Evolutionary conservation across 2,329 filamentous ascomycete species (phyloP).

Genomic region (Hypoxylon sp.): DNA sequence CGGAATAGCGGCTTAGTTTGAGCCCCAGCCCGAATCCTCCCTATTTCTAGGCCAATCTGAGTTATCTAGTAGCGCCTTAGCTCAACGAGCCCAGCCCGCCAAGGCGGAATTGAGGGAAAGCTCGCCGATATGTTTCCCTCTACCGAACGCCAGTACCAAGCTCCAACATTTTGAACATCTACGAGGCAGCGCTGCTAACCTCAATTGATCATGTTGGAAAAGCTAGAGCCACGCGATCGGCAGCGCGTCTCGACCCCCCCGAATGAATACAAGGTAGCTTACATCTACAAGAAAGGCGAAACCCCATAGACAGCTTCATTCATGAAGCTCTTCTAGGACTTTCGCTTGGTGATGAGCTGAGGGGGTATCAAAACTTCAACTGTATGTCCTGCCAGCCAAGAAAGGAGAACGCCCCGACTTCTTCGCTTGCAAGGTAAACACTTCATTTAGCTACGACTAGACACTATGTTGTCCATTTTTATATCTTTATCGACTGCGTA

Average conservation of each 20-base stretch:
- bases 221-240: conserved; percentile 6
- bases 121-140: conserved; percentile 42
- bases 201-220: background rate
- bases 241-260: conserved; percentile 1
- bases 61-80: background rate
- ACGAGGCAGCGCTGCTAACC: background rate
- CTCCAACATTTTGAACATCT: background rate
- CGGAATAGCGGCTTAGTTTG: conserved; percentile 29
- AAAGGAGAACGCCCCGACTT: background rate
- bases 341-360: background rate
- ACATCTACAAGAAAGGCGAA: background rate
- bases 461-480: background rate
- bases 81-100: conserved; percentile 38
- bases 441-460: background rate
- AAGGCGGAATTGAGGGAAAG: conserved; percentile 48
- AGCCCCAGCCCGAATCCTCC: conserved; percentile 22
- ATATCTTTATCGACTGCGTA: background rate
- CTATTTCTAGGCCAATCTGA: conserved; percentile 27
- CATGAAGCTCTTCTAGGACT: background rate
- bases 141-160: conserved; percentile 15
- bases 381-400: background rate
- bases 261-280: background rate
- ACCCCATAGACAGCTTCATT: background rate
- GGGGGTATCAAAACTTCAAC: background rate
- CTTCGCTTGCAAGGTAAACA: background rate